A percentile compares a stretch with the other conserved stretches of the same genome.
Evolutionary conservation across 2,329 filamentous ascomycete species (phyloP).

Genomic region (Proliferodiscus dingleyae): DNA sequence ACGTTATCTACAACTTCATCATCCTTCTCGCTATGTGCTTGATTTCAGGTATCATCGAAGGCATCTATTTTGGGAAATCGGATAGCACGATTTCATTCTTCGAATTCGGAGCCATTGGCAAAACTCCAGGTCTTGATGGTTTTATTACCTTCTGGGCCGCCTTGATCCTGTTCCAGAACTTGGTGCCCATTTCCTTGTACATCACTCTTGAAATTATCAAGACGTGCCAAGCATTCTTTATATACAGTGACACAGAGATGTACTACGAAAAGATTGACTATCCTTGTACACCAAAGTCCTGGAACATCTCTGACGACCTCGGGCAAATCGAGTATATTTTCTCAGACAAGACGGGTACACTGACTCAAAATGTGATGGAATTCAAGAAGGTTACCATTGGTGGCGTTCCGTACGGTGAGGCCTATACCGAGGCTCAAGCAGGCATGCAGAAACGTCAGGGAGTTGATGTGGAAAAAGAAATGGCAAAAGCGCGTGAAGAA

Average conservation of each 20-base stretch:
- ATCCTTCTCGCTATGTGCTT: constrained; percentile 88
- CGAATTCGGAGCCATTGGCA: constrained; percentile 79
- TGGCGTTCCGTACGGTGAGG: constrained; percentile 92
- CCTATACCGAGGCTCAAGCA: constrained; percentile 93
- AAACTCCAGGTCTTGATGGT: constrained; percentile 70
- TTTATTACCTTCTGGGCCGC: constrained; percentile 97
- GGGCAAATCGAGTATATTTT: constrained; percentile 99
- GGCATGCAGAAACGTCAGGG: constrained; percentile 93
- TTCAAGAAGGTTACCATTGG: constrained; percentile 99
- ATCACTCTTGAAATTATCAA: constrained; percentile 96
- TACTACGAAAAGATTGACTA: constrained; percentile 94
- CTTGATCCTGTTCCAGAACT: constrained; percentile 93
- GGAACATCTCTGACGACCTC: constrained; percentile 98
- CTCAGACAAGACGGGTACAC: constrained; percentile 85
- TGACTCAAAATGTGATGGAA: constrained; percentile 95
- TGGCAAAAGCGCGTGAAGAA: constrained; percentile 64
- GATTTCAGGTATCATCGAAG: constrained; percentile 77
- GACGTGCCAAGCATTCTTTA: constrained; percentile 90
- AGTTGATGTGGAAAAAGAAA: constrained; percentile 78
- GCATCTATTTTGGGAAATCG: constrained; percentile 70
- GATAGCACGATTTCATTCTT: constrained; percentile 76
- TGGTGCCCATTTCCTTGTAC: constrained; percentile 97
- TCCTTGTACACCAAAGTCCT: constrained; percentile 93
- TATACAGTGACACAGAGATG: constrained; percentile 94
- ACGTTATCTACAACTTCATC: constrained; percentile 93